Percentiles rank a stretch among this genome's conserved stretches.
phyloP scores from a whole-genome alignment of 2,329 filamentous ascomycete genomes.

The Magnaporthiopsis incrustans region DNA sequence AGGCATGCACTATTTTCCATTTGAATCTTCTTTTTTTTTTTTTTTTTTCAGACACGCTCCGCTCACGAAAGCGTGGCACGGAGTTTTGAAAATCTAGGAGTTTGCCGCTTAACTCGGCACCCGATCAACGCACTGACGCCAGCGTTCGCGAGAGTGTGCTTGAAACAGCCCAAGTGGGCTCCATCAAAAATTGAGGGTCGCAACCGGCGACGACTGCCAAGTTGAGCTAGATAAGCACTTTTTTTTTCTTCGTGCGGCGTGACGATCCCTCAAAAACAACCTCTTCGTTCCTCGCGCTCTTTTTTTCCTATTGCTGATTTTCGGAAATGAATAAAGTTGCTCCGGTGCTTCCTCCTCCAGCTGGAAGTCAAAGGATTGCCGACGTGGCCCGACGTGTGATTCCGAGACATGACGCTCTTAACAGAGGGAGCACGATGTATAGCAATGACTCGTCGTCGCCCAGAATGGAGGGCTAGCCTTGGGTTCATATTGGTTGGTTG shows the following conservation, averaged over 20 bases:
- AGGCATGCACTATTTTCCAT: no score
- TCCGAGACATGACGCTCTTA: not conserved
- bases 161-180: not conserved
- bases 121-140: not conserved
- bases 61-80: not conserved
- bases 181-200: not conserved
- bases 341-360: not conserved
- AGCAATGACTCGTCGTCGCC: not conserved
- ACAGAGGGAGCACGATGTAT: not conserved
- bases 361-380: not conserved
- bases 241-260: not conserved
- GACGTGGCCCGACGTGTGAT: not conserved
- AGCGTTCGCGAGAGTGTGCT: no score
- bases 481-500: not conserved
- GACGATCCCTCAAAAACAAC: not conserved
- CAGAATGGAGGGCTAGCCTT: not conserved
- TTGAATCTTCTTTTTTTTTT: no score
- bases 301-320: not conserved
- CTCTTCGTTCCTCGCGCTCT: not conserved
- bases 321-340: not conserved
- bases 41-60: not conserved
- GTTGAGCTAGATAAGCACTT: not conserved
- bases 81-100: not conserved
- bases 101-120: not conserved
- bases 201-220: not conserved